Evolutionary conservation across 2,329 filamentous ascomycete genomes (phyloP), one percentile per base, ranked within the genome.

Genomic region (Xylaria sp.): DNA sequence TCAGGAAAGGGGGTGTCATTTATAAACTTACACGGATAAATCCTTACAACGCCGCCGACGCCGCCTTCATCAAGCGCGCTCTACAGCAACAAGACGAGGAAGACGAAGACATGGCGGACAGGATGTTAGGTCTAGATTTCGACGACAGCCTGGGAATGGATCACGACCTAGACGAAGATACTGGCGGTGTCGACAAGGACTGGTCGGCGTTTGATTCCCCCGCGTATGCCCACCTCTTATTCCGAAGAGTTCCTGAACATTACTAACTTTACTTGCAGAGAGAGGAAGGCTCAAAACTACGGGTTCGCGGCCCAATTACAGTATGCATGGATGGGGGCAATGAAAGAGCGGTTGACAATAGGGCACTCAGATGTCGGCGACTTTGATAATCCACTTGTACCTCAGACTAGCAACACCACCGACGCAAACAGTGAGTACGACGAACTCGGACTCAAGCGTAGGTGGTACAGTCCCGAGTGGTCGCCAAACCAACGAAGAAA

Each of bases 21-120:
- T 46, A 46, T 10, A n/a, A 50, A 4, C 20, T 50, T 32, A 48
- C 4, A 48, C 20, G 43, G n/a, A 8, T 50, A 6, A 34, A 50
- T 12, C 57, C 43, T 48, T 32, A 48, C n/a, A 28, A 48, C 39
- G 13, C 4, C 9, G 39, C 9, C 10, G 57, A 59, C 8, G 28
- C n/a, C 25, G 57, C 41, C 28, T 32, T 59, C 43, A 59, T 59
- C 10, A 46, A n/a, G 23, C 41, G 57, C 28, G 57, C 57, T 25
- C 10, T 59, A 25, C n/a, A 59, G 30, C 41, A 59, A 48, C 28
- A 48, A 25, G 20, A 12, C 18, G 41, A 20, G 15, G 43, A 48
- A 23, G 30, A 59, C 41, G 57, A 48, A 18, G 57, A 59, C 30
- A 2, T 18, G 1, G 6, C 28, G 12, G 8, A 10, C 28, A 32